A percentile compares a stretch with the other conserved stretches of the same genome.
Evolutionary conservation across 495 filamentous ascomycete species (phyloP).

Genomic region (Xylaria cubensis): DNA sequence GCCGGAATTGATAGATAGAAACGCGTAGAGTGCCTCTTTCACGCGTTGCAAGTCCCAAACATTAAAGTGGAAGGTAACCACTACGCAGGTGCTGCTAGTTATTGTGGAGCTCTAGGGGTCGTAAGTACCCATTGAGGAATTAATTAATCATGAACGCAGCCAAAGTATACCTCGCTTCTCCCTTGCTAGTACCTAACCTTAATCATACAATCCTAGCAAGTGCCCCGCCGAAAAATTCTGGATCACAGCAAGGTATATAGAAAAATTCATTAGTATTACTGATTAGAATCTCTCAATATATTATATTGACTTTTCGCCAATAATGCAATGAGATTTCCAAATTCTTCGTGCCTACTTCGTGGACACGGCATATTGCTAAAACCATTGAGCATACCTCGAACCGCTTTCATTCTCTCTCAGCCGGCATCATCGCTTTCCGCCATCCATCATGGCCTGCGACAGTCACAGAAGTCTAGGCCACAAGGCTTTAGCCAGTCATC

Average conservation of each 20-base stretch:
- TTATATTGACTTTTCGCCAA: neutral
- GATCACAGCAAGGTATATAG: neutral
- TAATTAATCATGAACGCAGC: neutral
- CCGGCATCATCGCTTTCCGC: conserved; percentile 40
- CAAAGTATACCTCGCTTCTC: neutral
- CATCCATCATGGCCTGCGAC: conserved; percentile 40
- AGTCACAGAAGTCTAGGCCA: conserved; percentile 36
- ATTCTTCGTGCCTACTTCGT: conserved; percentile 33
- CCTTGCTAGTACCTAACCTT: neutral
- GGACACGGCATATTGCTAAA: conserved; percentile 32
- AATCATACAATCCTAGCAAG: neutral
- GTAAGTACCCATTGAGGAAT: neutral
- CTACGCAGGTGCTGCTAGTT: conserved; percentile 3
- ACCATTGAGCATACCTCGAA: conserved; percentile 13
- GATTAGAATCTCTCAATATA: neutral
- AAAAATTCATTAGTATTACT: neutral
- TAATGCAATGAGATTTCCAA: conserved; percentile 40
- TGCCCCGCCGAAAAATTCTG: neutral
- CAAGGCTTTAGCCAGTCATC: conserved; percentile 34
- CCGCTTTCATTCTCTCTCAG: conserved; percentile 24
- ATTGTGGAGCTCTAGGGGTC: neutral
- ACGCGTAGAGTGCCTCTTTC: neutral
- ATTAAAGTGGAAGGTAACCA: neutral
- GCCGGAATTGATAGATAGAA: neutral
- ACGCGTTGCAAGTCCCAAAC: conserved; percentile 18